phyloP scores from a whole-genome alignment of 164 flowering plant genomes.

The Warburgia ugandensis region DNA sequence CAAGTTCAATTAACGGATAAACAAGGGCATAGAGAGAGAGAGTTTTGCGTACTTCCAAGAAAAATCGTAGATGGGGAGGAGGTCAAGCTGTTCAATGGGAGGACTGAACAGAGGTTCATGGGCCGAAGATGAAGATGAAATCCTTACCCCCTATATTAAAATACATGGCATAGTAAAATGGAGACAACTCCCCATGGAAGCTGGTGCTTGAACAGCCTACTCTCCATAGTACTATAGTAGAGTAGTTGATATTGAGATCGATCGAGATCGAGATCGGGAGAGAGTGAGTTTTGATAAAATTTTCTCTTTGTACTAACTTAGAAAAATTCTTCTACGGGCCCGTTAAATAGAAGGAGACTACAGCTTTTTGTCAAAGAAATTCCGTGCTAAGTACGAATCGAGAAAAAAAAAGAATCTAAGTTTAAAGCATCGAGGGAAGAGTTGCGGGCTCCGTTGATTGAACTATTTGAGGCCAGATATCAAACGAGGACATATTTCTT shows the following conservation, averaged over 20 bases:
- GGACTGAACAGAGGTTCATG: slow-evolving; percentile 1
- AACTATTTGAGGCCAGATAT: slow-evolving; percentile 27
- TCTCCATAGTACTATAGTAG: too few relatives aligned
- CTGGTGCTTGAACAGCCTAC: too few relatives aligned
- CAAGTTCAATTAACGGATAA: too few relatives aligned
- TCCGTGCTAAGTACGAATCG: too few relatives aligned
- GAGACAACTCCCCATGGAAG: background rate
- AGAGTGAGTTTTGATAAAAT: too few relatives aligned
- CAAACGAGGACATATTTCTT: slow-evolving; percentile 22
- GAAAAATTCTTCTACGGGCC: too few relatives aligned
- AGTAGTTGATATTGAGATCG: too few relatives aligned
- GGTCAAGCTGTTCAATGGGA: background rate
- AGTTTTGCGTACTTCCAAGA: background rate
- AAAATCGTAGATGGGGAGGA: background rate
- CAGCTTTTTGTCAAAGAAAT: too few relatives aligned
- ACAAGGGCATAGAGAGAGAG: background rate
- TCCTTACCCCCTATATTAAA: background rate
- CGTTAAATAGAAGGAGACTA: too few relatives aligned
- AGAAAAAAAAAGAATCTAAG: too few relatives aligned
- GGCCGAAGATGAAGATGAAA: background rate
- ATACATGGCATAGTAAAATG: background rate
- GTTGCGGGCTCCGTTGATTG: slow-evolving; percentile 24
- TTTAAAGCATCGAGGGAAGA: slow-evolving; percentile 23
- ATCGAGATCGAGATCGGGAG: too few relatives aligned
- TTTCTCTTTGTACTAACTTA: too few relatives aligned